Evolutionary conservation across 2,329 filamentous ascomycete genomes (phyloP).

Genomic region (Aureobasidium sp.): DNA sequence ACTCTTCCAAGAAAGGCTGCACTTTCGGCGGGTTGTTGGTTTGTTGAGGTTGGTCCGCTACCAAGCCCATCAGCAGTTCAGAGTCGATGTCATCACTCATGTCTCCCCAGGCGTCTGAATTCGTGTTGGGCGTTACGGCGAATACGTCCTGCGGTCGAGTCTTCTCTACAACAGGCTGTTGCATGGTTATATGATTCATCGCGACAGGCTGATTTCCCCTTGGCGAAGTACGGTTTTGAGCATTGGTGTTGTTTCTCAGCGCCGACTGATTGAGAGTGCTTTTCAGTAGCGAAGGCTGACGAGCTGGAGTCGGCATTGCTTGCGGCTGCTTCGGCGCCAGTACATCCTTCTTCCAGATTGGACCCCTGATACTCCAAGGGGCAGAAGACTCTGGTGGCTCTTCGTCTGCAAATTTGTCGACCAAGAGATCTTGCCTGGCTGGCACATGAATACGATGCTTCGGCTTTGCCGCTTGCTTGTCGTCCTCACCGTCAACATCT

Average conservation of each 20-base stretch:
- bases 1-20: neutral
- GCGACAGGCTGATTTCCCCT: neutral
- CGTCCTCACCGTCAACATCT: conserved; percentile 14
- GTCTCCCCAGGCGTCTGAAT: conserved; percentile 1
- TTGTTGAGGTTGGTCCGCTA: neutral
- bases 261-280: neutral
- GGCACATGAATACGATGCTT: conserved; percentile 38
- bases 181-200: neutral
- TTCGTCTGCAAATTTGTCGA: conserved; percentile 36
- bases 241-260: neutral
- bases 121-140: neutral
- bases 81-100: conserved; percentile 7
- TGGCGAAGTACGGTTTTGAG: neutral
- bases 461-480: conserved; percentile 25
- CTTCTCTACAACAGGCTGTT: neutral
- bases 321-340: conserved; percentile 16
- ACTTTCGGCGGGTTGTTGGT: neutral
- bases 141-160: neutral
- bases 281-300: neutral
- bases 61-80: conserved; percentile 1
- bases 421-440: conserved; percentile 31
- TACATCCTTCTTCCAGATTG: conserved; percentile 39
- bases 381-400: conserved; percentile 35
- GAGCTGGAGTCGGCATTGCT: neutral
- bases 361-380: conserved; percentile 38